These are phyloP conservation scores for Suhomyces bolitotheri DNA, from an alignment of 1,139 yeast species.

Conservation along the genomic window DNA sequence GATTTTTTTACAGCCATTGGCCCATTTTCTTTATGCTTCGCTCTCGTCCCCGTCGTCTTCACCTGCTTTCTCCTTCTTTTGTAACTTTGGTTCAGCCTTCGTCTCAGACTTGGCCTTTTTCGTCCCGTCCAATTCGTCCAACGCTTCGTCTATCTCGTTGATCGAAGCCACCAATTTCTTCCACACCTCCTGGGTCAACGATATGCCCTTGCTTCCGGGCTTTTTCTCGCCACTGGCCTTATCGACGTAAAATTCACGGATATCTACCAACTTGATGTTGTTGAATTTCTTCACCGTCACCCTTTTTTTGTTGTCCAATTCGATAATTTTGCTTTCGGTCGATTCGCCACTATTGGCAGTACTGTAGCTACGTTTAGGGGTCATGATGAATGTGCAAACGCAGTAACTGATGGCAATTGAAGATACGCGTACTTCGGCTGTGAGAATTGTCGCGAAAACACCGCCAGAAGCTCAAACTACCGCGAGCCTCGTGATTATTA, in stretches of 20 bases:
- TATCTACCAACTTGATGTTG: conserved; percentile 66
- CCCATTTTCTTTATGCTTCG: too few relatives aligned
- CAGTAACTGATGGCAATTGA: too few relatives aligned
- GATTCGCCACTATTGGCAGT: neutral
- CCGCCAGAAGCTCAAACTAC: too few relatives aligned
- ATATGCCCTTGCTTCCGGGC: conserved; percentile 87
- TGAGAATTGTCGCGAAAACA: neutral
- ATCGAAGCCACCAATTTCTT: conserved; percentile 49
- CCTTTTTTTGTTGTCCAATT: conserved; percentile 63
- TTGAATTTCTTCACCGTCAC: conserved; percentile 73
- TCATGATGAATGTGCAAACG: too few relatives aligned
- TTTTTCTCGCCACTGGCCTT: conserved; percentile 56
- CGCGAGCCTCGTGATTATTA: too few relatives aligned
- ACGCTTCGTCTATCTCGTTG: conserved; percentile 61
- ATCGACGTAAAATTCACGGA: conserved; percentile 76
- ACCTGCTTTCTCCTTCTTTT: too few relatives aligned
- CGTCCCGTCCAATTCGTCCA: conserved; percentile 37
- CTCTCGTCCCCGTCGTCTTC: too few relatives aligned
- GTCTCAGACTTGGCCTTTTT: conserved; percentile 9
- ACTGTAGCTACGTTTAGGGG: conserved; percentile 14
- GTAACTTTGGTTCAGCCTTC: too few relatives aligned
- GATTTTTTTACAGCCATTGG: too few relatives aligned
- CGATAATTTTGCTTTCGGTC: conserved; percentile 19
- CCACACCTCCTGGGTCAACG: conserved; percentile 75
- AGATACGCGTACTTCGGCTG: conserved; percentile 1